Conservation (phyloP, 164 flowering plant genomes). For the Saururus chinensis region DNA sequence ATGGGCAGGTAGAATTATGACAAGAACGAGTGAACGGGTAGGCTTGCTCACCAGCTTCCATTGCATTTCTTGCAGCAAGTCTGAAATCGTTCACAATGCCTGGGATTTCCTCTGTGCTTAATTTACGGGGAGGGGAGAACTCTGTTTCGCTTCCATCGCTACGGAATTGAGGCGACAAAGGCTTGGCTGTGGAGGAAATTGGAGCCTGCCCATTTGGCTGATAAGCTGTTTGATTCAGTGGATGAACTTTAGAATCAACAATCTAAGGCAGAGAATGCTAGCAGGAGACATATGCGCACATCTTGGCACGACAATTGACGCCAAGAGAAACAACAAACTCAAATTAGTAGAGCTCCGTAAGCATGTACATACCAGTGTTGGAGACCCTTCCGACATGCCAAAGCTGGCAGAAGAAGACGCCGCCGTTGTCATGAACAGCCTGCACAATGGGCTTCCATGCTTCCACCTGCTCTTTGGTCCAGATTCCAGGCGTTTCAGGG, state of each 20-base stretch:
- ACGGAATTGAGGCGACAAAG: slow-evolving; percentile 15
- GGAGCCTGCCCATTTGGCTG: slow-evolving; percentile 58
- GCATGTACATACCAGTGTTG: slow-evolving; percentile 7
- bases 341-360: background rate
- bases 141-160: slow-evolving; percentile 17
- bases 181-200: slow-evolving; percentile 17
- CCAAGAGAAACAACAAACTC: too few relatives aligned
- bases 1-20: background rate
- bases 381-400: slow-evolving; percentile 28
- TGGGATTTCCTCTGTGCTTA: slow-evolving; percentile 29
- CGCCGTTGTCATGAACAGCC: slow-evolving; percentile 28
- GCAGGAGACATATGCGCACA: too few relatives aligned
- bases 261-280: too few relatives aligned
- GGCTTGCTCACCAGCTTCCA: slow-evolving; percentile 19
- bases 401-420: slow-evolving; percentile 20
- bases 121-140: slow-evolving; percentile 20
- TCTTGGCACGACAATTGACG: too few relatives aligned
- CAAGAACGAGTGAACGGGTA: background rate
- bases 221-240: slow-evolving; percentile 2
- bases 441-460: slow-evolving; percentile 28
- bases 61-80: slow-evolving; percentile 27
- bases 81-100: slow-evolving; percentile 25
- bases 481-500: slow-evolving; percentile 19
- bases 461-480: slow-evolving; percentile 24
- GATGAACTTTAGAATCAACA: too few relatives aligned